These are phyloP conservation scores for Saccharomyces jurei DNA, from an alignment of 805 yeast genomes.

Conservation along the genomic window DNA sequence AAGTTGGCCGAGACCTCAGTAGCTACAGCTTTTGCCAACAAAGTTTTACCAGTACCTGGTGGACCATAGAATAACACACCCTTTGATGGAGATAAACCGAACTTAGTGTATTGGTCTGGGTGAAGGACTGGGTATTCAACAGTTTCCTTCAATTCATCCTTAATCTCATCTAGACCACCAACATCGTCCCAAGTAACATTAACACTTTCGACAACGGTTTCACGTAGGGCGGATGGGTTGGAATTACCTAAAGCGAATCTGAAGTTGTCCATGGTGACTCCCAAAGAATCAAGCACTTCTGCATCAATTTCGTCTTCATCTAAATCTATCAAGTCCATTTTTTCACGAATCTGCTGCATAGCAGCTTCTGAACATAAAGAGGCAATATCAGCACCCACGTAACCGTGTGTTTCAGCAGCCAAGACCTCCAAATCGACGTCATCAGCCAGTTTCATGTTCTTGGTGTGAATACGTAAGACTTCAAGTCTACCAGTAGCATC, in stretches of 20 bases:
- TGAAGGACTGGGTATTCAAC: conserved; percentile 98
- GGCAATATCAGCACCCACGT: conserved; percentile 98
- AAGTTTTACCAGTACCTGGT: conserved; percentile 99
- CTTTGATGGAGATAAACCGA: conserved; percentile 94
- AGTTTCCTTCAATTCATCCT: conserved; percentile 95
- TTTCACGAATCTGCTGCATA: conserved; percentile 99
- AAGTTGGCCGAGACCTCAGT: conserved; percentile 98
- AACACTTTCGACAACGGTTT: conserved; percentile 97
- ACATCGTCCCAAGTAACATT: conserved; percentile 99
- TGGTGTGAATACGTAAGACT: conserved; percentile 93
- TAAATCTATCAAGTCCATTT: conserved; percentile 79
- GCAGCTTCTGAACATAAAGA: conserved; percentile 99
- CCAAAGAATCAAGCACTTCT: conserved; percentile 88
- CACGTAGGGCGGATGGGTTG: conserved; percentile 98
- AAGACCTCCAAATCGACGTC: conserved; percentile 94
- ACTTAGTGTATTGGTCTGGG: conserved; percentile 97
- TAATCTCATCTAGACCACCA: conserved; percentile 95
- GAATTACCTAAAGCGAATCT: conserved; percentile 96
- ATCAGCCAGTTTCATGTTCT: conserved; percentile 92
- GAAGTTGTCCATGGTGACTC: conserved; percentile 98
- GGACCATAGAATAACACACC: conserved; percentile 99
- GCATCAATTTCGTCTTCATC: conserved; percentile 75
- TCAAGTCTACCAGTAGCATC: conserved; percentile 98
- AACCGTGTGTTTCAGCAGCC: conserved; percentile 98
- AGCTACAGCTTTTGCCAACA: conserved; percentile 97